Evolutionary conservation across 768 basidiomycete species (phyloP), one percentile per base, ranked within the genome.

Genomic region (Collybiopsis confluens): DNA sequence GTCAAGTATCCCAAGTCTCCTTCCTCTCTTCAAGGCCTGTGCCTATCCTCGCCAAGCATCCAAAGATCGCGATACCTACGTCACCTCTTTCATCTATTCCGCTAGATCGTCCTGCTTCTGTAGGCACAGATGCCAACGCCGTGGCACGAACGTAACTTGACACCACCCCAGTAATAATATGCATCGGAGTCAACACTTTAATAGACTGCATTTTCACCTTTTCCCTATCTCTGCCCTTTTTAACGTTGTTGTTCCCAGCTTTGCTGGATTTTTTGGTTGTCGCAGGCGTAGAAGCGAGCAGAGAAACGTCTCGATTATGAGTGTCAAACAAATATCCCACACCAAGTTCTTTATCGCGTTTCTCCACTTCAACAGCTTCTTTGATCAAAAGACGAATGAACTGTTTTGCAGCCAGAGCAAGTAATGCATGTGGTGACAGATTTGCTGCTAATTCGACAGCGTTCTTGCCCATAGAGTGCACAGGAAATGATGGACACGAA

Each of bases 101-200:
- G n/a, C 47, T 21, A 36, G 35, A 11, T 15, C 47, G 47, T 13
- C 47, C 30, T 13, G 30, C 35, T 37, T 48, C 47, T 11, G 35
- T 24, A 23, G 47, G 35, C 23, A 48, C 20, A 23, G 47, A 37
- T 13, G 47, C 30, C 47, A 38, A 36, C 21, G 47, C 47, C 11
- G 38, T 52, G 26, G 50, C 50, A 18, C 40, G 50, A 26, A 53
- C 52, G 21, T 53, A 55, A 30, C 24, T 48, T 4, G 65, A 56
- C n/a, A 72, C 59, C 45, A 76, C 62, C 40, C 75, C 73, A 28
- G 65, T 66, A n/a, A 77, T 59, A 49, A 79, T 66, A 55, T 79
- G 77, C 6, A 71, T 64, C 30, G 77, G 74, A 40, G 73, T 75
- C 56, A 80, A 66, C 37, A 75, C 57, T 38, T 56, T 61, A 20